A percentile compares a stretch with the other conserved stretches of the same genome.
phyloP scores from a whole-genome alignment of 1,284 basidiomycete species.

The Microbotryum scabiosae region DNA sequence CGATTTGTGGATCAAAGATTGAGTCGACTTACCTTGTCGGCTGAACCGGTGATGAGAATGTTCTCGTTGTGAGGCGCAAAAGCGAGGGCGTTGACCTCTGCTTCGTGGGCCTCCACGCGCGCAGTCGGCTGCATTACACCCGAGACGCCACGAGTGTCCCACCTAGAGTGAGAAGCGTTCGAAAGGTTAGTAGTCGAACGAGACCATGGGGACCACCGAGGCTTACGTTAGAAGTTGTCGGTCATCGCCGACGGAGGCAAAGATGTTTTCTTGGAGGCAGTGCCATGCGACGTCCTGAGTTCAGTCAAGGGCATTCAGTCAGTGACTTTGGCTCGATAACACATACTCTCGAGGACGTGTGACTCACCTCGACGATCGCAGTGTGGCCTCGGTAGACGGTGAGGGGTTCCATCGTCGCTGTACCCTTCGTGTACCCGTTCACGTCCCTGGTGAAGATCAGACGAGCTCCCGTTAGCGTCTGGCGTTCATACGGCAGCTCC shows the following conservation, averaged over 20 bases:
- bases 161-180: conserved; percentile 48
- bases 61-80: conserved; percentile 78
- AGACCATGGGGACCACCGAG: background rate
- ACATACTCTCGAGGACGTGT: background rate
- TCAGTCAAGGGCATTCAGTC: background rate
- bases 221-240: conserved; percentile 81
- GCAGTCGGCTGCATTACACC: conserved; percentile 56
- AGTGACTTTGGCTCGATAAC: conserved; percentile 10
- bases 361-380: conserved; percentile 74
- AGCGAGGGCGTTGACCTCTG: conserved; percentile 82
- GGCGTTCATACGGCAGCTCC: background rate
- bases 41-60: conserved; percentile 85
- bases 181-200: conserved; percentile 6
- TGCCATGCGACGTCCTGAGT: conserved; percentile 94
- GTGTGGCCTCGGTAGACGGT: conserved; percentile 78
- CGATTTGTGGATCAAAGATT: no score
- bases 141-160: conserved; percentile 69
- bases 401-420: conserved; percentile 68
- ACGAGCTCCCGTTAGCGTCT: background rate
- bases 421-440: conserved; percentile 75
- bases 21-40: conserved; percentile 63
- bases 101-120: conserved; percentile 75
- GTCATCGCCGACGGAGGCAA: conserved; percentile 96
- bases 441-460: conserved; percentile 62
- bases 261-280: conserved; percentile 68